A percentile compares a stretch with the other conserved stretches of the same genome.
Conservation (phyloP, 2,329 filamentous ascomycete species). For the Xenosphaeropsis pyriputrescens region DNA sequence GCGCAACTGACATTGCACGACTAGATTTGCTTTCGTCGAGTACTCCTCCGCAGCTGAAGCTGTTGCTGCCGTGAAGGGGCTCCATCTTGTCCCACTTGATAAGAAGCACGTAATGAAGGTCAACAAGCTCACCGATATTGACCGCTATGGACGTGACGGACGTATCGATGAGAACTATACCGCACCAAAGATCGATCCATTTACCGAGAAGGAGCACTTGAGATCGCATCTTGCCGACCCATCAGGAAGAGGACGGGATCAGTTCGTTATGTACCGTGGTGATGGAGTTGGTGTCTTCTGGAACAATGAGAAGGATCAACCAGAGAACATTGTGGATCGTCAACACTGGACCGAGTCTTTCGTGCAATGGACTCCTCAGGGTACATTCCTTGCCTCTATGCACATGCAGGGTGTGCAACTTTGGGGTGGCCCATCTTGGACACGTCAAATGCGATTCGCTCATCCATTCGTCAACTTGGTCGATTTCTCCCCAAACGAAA, state of each 20-base stretch:
- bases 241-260: constrained; percentile 68
- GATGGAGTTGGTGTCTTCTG: constrained; percentile 92
- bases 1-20: background rate
- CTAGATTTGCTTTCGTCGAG: constrained; percentile 91
- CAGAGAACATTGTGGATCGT: constrained; percentile 81
- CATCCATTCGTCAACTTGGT: constrained; percentile 93
- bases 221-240: constrained; percentile 85
- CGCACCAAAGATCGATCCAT: constrained; percentile 67
- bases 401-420: constrained; percentile 94
- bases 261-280: constrained; percentile 87
- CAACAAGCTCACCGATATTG: constrained; percentile 97
- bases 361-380: constrained; percentile 92
- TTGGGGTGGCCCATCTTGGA: constrained; percentile 86
- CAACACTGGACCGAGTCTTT: constrained; percentile 97
- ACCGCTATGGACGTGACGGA: constrained; percentile 88
- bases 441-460: constrained; percentile 80
- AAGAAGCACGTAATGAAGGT: constrained; percentile 92
- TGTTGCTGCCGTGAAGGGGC: constrained; percentile 72
- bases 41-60: constrained; percentile 87
- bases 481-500: constrained; percentile 87
- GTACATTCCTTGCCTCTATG: constrained; percentile 87
- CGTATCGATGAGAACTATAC: constrained; percentile 85
- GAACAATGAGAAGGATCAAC: constrained; percentile 91
- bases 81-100: constrained; percentile 79
- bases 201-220: constrained; percentile 85